Conservation (phyloP, 1,284 basidiomycete genomes). For the Fomes fomentarius region DNA sequence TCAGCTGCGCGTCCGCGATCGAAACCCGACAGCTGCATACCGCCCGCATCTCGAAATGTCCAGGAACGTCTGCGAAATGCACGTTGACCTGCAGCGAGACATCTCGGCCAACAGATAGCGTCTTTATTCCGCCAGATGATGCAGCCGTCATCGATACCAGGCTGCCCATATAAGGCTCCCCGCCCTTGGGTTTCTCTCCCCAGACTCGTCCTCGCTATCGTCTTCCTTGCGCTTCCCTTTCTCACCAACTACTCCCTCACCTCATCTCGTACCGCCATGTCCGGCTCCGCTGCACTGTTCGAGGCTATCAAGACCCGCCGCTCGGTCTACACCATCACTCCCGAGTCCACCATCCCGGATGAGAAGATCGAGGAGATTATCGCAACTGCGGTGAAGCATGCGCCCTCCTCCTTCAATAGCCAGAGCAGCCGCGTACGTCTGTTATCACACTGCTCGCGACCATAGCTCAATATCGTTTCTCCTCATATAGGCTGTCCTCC, state of each 20-base stretch:
- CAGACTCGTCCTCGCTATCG: slow-evolving; percentile 3
- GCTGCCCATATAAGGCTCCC: slow-evolving; percentile 6
- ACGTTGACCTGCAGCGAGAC: neutral
- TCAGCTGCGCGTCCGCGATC: no score
- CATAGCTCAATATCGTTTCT: neutral
- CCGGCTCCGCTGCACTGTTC: slow-evolving; percentile 26
- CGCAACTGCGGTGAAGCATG: slow-evolving; percentile 26
- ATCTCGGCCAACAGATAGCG: slow-evolving; percentile 8
- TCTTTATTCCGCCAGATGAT: slow-evolving; percentile 8
- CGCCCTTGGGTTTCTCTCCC: slow-evolving; percentile 1
- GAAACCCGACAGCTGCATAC: no score
- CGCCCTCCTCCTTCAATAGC: slow-evolving; percentile 30
- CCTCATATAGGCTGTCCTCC: slow-evolving; percentile 23
- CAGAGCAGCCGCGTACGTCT: slow-evolving; percentile 27
- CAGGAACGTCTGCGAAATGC: neutral
- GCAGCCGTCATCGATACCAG: slow-evolving; percentile 13
- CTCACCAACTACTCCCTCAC: neutral
- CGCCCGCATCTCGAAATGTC: neutral
- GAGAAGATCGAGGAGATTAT: slow-evolving; percentile 30
- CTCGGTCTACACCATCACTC: slow-evolving; percentile 27
- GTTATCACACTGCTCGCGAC: neutral
- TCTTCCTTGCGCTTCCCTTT: neutral
- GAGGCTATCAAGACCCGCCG: slow-evolving; percentile 29
- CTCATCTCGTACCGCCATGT: slow-evolving; percentile 21
- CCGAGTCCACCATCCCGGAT: slow-evolving; percentile 28